Conservation (phyloP, 768 basidiomycete species). For the Lyophyllum semitale region DNA sequence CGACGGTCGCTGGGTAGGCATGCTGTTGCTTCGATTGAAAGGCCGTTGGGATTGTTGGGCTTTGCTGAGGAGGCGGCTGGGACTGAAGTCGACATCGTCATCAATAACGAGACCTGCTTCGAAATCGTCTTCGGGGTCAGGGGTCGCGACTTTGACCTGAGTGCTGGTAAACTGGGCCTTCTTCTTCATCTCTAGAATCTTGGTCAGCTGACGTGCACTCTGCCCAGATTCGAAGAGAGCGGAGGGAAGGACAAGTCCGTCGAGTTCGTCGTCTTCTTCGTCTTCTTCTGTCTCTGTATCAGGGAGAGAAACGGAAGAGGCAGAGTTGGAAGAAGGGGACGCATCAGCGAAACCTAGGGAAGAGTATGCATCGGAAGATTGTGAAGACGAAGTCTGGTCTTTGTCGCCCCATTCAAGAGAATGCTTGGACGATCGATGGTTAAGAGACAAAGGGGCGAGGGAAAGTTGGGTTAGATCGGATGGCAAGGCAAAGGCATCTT, state of each 20-base stretch:
- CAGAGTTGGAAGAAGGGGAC: slow-evolving; percentile 72
- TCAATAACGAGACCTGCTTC: slow-evolving; percentile 84
- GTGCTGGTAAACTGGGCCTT: slow-evolving; percentile 44
- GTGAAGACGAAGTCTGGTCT: slow-evolving; percentile 79
- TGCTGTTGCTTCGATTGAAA: slow-evolving; percentile 58
- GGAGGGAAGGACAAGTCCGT: slow-evolving; percentile 78
- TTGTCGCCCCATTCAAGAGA: slow-evolving; percentile 87
- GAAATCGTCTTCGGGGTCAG: slow-evolving; percentile 82
- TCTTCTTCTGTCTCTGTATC: slow-evolving; percentile 76
- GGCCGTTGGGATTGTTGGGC: slow-evolving; percentile 43
- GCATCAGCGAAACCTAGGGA: slow-evolving; percentile 74
- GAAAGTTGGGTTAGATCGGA: slow-evolving; percentile 81
- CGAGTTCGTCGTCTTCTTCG: slow-evolving; percentile 72
- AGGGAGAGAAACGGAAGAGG: slow-evolving; percentile 63
- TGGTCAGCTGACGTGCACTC: slow-evolving; percentile 50
- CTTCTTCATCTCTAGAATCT: slow-evolving; percentile 57
- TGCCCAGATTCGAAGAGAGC: slow-evolving; percentile 75
- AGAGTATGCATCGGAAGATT: slow-evolving; percentile 87
- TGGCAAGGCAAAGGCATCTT: slow-evolving; percentile 81
- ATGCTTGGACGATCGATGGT: slow-evolving; percentile 78
- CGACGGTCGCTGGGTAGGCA: slow-evolving; percentile 54
- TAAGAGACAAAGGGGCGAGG: slow-evolving; percentile 74
- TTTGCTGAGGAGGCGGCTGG: slow-evolving; percentile 66
- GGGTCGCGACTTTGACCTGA: slow-evolving; percentile 49
- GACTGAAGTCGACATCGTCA: slow-evolving; percentile 81